Evolutionary conservation across 176 grass and related monocot species (phyloP).

Genomic region (Guadua angustifolia): DNA sequence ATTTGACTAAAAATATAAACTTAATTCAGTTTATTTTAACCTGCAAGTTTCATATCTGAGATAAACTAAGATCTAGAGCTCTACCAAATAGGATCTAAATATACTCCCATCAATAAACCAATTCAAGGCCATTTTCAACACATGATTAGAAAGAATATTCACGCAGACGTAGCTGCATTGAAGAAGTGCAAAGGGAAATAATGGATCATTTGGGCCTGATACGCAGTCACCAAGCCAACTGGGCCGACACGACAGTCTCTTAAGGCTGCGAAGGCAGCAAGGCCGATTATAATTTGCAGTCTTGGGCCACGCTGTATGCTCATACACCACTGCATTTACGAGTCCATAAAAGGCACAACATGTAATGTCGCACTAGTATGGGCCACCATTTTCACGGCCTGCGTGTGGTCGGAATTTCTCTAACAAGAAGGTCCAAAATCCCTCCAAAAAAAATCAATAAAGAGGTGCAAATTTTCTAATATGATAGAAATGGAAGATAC

Average conservation of each 20-base stretch:
- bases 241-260: neutral
- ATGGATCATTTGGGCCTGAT: neutral
- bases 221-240: neutral
- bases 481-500: no score
- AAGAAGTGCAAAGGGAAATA: neutral
- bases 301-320: neutral
- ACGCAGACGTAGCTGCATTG: neutral
- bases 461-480: no score
- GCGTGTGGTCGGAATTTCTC: neutral
- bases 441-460: neutral
- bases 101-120: neutral
- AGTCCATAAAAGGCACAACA: neutral
- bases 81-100: no score
- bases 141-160: neutral
- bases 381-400: neutral
- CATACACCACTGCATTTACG: neutral
- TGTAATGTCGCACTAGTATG: neutral
- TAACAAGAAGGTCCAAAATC: neutral
- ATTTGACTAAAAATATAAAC: no score
- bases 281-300: neutral
- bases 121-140: neutral
- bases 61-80: no score
- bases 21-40: no score
- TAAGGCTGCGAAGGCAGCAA: neutral
- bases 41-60: no score